A percentile compares a stretch with the other conserved stretches of the same genome.
Evolutionary conservation across 1,284 basidiomycete genomes (phyloP).

Genomic region (Rhodofomes roseus): DNA sequence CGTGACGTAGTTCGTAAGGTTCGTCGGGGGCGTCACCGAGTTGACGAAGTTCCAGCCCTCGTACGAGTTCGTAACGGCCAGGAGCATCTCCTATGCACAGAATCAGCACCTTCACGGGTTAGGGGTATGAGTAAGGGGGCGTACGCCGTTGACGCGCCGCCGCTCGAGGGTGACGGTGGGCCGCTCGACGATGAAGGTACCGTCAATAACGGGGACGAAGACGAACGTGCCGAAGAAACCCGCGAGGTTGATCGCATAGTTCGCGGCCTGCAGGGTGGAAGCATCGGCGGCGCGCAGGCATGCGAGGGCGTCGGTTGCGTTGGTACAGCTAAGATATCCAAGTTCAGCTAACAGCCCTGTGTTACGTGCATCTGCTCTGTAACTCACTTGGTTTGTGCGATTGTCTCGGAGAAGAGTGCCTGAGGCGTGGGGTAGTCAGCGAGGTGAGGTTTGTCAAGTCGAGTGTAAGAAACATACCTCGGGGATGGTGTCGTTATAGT

Average conservation of each 20-base stretch:
- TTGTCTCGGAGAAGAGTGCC: background rate
- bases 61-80: background rate
- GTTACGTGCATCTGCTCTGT: background rate
- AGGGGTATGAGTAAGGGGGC: background rate
- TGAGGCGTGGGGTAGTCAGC: background rate
- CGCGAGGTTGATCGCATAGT: background rate
- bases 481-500: slow-evolving; percentile 1
- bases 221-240: background rate
- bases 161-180: background rate
- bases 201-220: background rate
- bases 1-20: background rate
- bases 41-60: background rate
- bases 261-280: background rate
- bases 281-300: background rate
- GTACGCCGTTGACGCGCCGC: background rate
- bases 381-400: background rate
- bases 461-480: background rate
- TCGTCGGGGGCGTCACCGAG: background rate
- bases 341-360: background rate
- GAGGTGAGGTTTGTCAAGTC: no score
- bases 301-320: background rate
- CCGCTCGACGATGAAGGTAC: background rate
- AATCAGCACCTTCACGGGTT: background rate
- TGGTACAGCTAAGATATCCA: background rate
- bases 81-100: background rate